phyloP scores from a whole-genome alignment of 2,329 filamentous ascomycete species.

The Kalmusia sp. region DNA sequence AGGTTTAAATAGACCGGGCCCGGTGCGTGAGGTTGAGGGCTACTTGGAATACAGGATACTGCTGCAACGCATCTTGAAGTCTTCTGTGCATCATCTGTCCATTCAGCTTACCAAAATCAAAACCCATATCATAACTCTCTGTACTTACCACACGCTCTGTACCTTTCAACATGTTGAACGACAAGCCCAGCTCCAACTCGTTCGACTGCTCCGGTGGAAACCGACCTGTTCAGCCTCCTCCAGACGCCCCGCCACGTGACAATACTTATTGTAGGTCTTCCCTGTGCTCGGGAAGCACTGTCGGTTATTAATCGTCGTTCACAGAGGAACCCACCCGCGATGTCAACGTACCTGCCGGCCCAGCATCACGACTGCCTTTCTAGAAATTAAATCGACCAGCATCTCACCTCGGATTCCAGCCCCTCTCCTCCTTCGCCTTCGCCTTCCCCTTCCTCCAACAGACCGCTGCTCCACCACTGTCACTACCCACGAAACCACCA shows the following conservation, averaged over 20 bases:
- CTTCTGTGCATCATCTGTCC: not conserved
- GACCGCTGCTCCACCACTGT: conserved; percentile 10
- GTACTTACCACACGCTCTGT: too few relatives aligned
- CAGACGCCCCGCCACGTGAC: conserved; percentile 21
- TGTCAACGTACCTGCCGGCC: conserved; percentile 12
- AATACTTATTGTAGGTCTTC: conserved; percentile 30
- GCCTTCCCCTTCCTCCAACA: conserved; percentile 10
- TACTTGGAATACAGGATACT: conserved; percentile 23
- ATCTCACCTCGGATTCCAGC: conserved; percentile 23
- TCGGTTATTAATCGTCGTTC: not conserved
- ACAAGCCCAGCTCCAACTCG: conserved; percentile 14
- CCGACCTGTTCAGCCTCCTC: conserved; percentile 15
- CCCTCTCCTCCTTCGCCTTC: too few relatives aligned
- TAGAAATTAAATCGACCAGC: conserved; percentile 24
- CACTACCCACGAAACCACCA: conserved; percentile 10
- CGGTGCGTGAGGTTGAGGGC: conserved; percentile 9
- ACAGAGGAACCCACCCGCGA: conserved; percentile 13
- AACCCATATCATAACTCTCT: too few relatives aligned
- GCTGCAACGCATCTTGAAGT: conserved; percentile 19
- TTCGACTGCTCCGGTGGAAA: conserved; percentile 21
- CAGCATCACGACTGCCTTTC: conserved; percentile 15
- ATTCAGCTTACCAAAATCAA: too few relatives aligned
- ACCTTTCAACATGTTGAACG: not conserved
- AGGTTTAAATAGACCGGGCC: conserved; percentile 28
- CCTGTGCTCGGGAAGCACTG: not conserved